phyloP scores from a whole-genome alignment of 805 yeast genomes.

The Candida verbasci region DNA sequence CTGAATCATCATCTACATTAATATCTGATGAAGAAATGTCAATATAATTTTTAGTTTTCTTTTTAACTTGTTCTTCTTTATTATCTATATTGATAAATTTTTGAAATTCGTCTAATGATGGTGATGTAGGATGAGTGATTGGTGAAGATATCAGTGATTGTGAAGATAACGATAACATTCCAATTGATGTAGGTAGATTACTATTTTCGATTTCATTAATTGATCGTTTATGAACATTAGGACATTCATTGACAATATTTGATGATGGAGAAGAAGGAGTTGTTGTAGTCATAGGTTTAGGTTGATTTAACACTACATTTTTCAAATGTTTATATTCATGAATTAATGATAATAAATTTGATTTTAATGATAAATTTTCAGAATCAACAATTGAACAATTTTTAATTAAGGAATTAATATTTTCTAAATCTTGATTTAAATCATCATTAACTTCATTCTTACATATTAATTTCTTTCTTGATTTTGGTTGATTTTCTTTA shows the following conservation, averaged over 20 bases:
- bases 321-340: conserved; percentile 37
- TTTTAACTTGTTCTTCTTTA: conserved; percentile 1
- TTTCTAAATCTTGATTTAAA: not conserved
- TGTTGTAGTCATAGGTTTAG: not conserved
- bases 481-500: not conserved
- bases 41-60: not conserved
- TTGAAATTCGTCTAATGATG: conserved; percentile 6
- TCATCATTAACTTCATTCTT: not conserved
- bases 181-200: not conserved
- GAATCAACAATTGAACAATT: conserved; percentile 15
- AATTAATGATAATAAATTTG: conserved; percentile 30
- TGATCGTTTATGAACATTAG: conserved; percentile 10
- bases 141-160: not conserved
- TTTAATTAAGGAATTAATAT: conserved; percentile 1
- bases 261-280: not conserved
- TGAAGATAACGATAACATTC: not conserved
- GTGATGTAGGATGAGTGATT: not conserved
- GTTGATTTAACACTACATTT: conserved; percentile 8
- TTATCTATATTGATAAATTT: conserved; percentile 8
- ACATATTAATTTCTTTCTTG: not conserved
- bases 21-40: conserved; percentile 7
- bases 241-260: not conserved
- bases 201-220: conserved; percentile 8
- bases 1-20: conserved; percentile 4
- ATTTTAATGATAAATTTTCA: conserved; percentile 34